A percentile compares a stretch with the other conserved stretches of the same genome.
These are phyloP conservation scores for Chaetomium cochliodes DNA, from an alignment of 495 filamentous ascomycete genomes.

Conservation along the genomic window DNA sequence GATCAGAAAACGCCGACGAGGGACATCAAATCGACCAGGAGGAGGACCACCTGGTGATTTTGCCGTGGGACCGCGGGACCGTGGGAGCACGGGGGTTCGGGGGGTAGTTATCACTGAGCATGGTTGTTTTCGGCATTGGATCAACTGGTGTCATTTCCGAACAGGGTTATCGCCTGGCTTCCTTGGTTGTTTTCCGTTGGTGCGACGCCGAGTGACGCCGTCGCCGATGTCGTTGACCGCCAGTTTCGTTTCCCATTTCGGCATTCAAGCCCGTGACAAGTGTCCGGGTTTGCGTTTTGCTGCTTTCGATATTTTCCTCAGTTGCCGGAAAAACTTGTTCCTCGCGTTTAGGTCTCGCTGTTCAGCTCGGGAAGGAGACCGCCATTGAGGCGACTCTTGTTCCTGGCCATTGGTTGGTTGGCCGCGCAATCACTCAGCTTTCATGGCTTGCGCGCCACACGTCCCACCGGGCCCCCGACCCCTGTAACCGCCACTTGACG, in stretches of 20 bases:
- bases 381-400: slow-evolving; percentile 34
- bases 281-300: background rate
- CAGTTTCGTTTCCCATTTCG: background rate
- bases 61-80: no score
- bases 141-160: no score
- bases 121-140: no score
- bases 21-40: no score
- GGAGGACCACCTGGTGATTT: no score
- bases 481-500: slow-evolving; percentile 11
- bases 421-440: slow-evolving; percentile 23
- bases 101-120: no score
- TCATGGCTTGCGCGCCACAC: slow-evolving; percentile 11
- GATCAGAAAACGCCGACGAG: no score
- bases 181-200: background rate
- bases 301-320: background rate
- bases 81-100: no score
- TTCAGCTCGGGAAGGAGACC: slow-evolving; percentile 17
- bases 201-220: background rate
- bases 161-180: no score
- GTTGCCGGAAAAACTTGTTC: background rate
- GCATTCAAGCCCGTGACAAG: background rate
- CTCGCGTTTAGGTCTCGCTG: background rate
- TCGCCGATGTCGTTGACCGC: slow-evolving; percentile 4
- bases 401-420: slow-evolving; percentile 27
- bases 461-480: background rate